A percentile compares a stretch with the other conserved stretches of the same genome.
Evolutionary conservation across 1,284 basidiomycete species (phyloP).

Genomic region (Coniferiporia sulphurascens): DNA sequence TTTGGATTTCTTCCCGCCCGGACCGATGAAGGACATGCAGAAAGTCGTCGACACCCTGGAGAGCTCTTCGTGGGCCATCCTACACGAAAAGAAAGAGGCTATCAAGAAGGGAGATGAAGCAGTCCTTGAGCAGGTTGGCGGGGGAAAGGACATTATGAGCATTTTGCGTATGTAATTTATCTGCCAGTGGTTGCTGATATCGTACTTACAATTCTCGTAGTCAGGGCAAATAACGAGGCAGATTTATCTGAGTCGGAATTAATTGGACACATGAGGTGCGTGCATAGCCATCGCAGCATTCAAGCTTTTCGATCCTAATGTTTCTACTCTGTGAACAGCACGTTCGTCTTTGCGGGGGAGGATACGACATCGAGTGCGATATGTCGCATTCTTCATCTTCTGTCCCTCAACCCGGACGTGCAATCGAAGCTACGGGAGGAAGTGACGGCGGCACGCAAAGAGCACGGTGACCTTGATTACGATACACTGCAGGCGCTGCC

Average conservation of each 20-base stretch:
- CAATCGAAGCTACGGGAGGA: constrained; percentile 28
- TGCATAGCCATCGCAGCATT: constrained; percentile 26
- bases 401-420: constrained; percentile 24
- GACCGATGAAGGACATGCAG: constrained; percentile 29
- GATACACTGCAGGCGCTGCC: constrained; percentile 31
- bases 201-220: not conserved
- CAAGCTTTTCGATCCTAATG: constrained; percentile 22
- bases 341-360: constrained; percentile 28
- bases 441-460: constrained; percentile 23
- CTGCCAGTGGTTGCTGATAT: too few species aligned
- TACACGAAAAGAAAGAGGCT: constrained; percentile 16
- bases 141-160: constrained; percentile 27
- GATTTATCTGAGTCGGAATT: constrained; percentile 28
- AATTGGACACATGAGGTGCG: constrained; percentile 25
- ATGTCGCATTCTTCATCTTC: constrained; percentile 25
- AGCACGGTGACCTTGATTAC: constrained; percentile 27
- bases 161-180: constrained; percentile 19
- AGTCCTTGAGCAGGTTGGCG: constrained; percentile 19
- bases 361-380: constrained; percentile 30
- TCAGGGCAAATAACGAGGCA: constrained; percentile 14
- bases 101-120: constrained; percentile 20
- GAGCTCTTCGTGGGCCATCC: constrained; percentile 12
- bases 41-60: constrained; percentile 27
- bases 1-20: constrained; percentile 25
- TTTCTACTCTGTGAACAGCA: constrained; percentile 20